phyloP scores from a whole-genome alignment of 495 filamentous ascomycete genomes.

The Penicillium soppii region DNA sequence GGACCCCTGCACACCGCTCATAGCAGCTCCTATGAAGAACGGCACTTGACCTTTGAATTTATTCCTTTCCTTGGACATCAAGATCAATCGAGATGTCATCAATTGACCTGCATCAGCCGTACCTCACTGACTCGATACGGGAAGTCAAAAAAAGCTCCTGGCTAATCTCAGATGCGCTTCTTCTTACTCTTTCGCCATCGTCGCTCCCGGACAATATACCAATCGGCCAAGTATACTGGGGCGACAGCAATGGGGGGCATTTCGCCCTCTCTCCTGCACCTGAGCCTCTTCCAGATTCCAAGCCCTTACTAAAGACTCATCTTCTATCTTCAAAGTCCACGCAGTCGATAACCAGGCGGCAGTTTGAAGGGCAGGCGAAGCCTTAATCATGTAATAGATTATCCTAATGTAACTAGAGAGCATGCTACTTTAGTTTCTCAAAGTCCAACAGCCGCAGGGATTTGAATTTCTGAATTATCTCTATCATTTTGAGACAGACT shows the following conservation, averaged over 20 bases:
- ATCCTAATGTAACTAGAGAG: slow-evolving; percentile 9
- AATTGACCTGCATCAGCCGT: slow-evolving; percentile 7
- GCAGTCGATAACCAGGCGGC: slow-evolving; percentile 16
- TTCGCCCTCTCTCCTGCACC: slow-evolving; percentile 11
- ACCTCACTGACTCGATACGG: slow-evolving; percentile 15
- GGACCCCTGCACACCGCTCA: too few species aligned
- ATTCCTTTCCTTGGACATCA: not conserved
- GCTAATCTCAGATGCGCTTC: slow-evolving; percentile 13
- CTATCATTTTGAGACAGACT: slow-evolving; percentile 5
- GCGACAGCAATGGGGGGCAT: slow-evolving; percentile 14
- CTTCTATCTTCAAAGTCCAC: slow-evolving; percentile 8
- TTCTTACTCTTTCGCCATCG: slow-evolving; percentile 11
- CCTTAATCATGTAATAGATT: slow-evolving; percentile 12
- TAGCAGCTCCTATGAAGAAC: too few species aligned
- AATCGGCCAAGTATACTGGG: slow-evolving; percentile 10
- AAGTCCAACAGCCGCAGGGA: not conserved
- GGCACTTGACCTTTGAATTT: too few species aligned
- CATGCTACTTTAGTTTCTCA: slow-evolving; percentile 11
- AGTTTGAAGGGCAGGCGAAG: slow-evolving; percentile 9
- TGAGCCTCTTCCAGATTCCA: slow-evolving; percentile 11
- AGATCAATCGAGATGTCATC: slow-evolving; percentile 7
- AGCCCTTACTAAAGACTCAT: slow-evolving; percentile 9
- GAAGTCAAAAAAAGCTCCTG: slow-evolving; percentile 12
- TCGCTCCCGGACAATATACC: slow-evolving; percentile 7
- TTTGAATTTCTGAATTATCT: slow-evolving; percentile 1